These are phyloP conservation scores for Aureobasidium sp. DNA, from an alignment of 2,329 filamentous ascomycete species.

Conservation along the genomic window DNA sequence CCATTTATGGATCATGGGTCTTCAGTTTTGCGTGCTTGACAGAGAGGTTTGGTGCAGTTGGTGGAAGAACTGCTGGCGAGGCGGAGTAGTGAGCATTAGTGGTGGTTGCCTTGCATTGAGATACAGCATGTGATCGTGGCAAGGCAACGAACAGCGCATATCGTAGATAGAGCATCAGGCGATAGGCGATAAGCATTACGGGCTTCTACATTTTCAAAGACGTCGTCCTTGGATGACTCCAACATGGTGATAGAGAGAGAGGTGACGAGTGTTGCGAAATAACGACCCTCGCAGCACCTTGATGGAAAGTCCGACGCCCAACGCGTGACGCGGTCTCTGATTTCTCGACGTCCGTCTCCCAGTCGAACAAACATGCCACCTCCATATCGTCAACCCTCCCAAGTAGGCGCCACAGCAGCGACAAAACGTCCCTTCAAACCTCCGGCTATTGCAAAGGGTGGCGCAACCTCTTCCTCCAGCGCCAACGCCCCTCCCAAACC, in stretches of 20 bases:
- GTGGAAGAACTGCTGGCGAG: background rate
- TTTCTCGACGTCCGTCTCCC: background rate
- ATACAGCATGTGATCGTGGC: background rate
- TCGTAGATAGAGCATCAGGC: background rate
- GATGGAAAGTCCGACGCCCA: background rate
- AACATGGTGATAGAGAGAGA: background rate
- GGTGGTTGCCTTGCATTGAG: background rate
- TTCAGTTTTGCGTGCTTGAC: too few relatives aligned
- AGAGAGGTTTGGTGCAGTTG: background rate
- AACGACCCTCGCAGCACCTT: background rate
- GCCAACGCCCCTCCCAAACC: background rate
- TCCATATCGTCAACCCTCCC: slow-evolving; percentile 3
- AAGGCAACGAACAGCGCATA: background rate
- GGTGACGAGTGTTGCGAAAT: background rate
- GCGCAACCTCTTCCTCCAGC: background rate
- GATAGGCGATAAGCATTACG: background rate
- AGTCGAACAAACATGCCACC: slow-evolving; percentile 1
- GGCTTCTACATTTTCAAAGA: accelerated
- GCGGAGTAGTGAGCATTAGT: background rate
- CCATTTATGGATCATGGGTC: too few relatives aligned
- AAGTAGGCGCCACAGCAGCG: slow-evolving; percentile 11
- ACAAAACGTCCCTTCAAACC: slow-evolving; percentile 9
- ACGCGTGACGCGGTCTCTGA: background rate
- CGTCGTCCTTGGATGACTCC: background rate
- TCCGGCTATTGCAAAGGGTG: background rate